phyloP scores from a whole-genome alignment of 306 rosid species.

The Vigna trinervia region DNA sequence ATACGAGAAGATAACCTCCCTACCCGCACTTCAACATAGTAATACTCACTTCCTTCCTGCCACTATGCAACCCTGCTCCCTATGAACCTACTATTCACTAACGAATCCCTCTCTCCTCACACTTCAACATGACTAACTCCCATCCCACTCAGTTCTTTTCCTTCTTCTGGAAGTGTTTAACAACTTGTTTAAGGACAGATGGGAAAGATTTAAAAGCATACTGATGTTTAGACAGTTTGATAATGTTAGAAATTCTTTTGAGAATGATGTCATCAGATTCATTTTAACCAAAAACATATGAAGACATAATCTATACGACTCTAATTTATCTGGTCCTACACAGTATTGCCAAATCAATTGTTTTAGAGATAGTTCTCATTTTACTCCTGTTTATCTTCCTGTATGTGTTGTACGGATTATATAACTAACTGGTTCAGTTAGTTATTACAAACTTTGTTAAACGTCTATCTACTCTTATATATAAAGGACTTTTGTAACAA shows the following conservation, averaged over 20 bases:
- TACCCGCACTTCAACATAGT: neutral
- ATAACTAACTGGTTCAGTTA: too few relatives aligned
- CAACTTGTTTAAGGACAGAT: neutral
- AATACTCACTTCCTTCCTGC: neutral
- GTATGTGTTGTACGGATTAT: too few relatives aligned
- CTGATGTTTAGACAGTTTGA: slow-evolving; percentile 4
- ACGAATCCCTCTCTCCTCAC: neutral
- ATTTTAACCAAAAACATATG: neutral
- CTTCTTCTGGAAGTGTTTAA: slow-evolving; percentile 1
- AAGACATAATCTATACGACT: neutral
- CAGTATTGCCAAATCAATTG: too few relatives aligned
- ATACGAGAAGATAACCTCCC: neutral
- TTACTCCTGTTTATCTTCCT: too few relatives aligned
- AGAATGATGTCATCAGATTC: slow-evolving; percentile 12
- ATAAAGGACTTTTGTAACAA: too few relatives aligned
- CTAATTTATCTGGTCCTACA: neutral
- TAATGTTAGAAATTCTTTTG: slow-evolving; percentile 17
- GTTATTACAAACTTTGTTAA: too few relatives aligned
- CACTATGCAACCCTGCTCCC: neutral
- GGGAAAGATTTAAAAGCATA: slow-evolving; percentile 16
- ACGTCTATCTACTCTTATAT: too few relatives aligned
- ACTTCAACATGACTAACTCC: slow-evolving; percentile 1
- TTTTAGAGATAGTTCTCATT: too few relatives aligned
- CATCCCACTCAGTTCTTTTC: neutral
- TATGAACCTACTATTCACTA: neutral